phyloP scores from a whole-genome alignment of 441 rosid species.

The Erodium moschatum region DNA sequence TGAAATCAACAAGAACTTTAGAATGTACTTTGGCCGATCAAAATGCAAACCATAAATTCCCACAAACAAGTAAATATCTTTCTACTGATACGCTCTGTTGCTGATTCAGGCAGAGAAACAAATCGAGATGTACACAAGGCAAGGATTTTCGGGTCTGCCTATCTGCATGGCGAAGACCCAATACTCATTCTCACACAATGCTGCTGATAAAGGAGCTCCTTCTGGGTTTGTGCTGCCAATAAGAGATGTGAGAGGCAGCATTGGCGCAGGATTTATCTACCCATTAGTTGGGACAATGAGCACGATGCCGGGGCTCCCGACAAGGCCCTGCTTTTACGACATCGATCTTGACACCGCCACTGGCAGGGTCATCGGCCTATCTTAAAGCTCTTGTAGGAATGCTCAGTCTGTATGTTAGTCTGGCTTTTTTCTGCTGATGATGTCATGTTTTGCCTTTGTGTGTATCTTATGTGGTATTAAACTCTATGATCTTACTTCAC shows the following conservation, averaged over 20 bases:
- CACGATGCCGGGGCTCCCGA: conserved; percentile 96
- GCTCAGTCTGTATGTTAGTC: not conserved
- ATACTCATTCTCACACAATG: conserved; percentile 75
- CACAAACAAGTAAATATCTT: not conserved
- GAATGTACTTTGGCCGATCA: not conserved
- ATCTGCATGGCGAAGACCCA: conserved; percentile 96
- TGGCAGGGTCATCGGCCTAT: conserved; percentile 79
- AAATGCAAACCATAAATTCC: not conserved
- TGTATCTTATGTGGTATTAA: not conserved
- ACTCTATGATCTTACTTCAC: not conserved
- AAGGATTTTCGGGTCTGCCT: conserved; percentile 76
- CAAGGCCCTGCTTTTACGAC: conserved; percentile 91
- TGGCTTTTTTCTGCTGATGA: not conserved
- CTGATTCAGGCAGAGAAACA: conserved; percentile 73
- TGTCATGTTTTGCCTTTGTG: not conserved
- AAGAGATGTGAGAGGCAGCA: conserved; percentile 87
- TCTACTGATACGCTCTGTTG: not conserved
- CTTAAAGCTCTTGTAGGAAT: conserved; percentile 26
- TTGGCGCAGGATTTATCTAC: conserved; percentile 90
- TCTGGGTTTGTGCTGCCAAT: conserved; percentile 66
- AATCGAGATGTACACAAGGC: conserved; percentile 78
- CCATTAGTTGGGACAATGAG: conserved; percentile 92
- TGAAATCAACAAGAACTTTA: not conserved
- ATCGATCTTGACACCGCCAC: conserved; percentile 68
- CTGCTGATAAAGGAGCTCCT: conserved; percentile 79